phyloP scores from a whole-genome alignment of 805 yeast genomes.

The Cyberlindnera galapagoensis region DNA sequence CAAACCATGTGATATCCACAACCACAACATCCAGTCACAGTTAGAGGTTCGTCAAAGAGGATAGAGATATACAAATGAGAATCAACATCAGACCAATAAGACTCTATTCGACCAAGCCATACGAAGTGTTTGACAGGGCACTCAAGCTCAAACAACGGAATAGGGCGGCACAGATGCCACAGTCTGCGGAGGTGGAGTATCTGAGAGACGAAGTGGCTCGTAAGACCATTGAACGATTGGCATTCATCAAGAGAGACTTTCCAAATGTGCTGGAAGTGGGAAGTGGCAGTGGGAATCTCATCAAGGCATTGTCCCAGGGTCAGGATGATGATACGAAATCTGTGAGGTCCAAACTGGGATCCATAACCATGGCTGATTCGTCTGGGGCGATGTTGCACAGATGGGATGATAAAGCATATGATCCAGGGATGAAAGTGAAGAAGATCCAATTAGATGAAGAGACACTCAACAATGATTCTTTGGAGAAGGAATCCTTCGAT shows the following conservation, averaged over 20 bases:
- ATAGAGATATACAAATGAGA: no score
- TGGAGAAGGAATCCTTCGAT: slow-evolving; percentile 43
- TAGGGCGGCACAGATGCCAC: slow-evolving; percentile 38
- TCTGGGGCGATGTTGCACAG: slow-evolving; percentile 46
- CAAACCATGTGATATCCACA: no score
- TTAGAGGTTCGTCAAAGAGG: no score
- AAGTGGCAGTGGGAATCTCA: slow-evolving; percentile 60
- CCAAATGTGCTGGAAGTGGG: slow-evolving; percentile 65
- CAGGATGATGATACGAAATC: slow-evolving; percentile 44
- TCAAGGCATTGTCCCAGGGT: slow-evolving; percentile 24
- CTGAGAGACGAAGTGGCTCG: slow-evolving; percentile 67
- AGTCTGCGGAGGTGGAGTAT: slow-evolving; percentile 58
- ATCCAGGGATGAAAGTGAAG: slow-evolving; percentile 37
- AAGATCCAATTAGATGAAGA: slow-evolving; percentile 69
- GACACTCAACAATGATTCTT: slow-evolving; percentile 35
- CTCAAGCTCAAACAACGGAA: slow-evolving; percentile 58
- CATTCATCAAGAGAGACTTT: slow-evolving; percentile 63
- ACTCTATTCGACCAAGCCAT: slow-evolving; percentile 11
- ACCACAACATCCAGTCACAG: no score
- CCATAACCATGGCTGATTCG: slow-evolving; percentile 61
- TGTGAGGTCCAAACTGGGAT: slow-evolving; percentile 45
- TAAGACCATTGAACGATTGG: slow-evolving; percentile 67
- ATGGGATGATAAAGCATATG: slow-evolving; percentile 36
- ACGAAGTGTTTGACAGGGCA: slow-evolving; percentile 54
- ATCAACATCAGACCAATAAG: neutral